Base-by-base conservation (phyloP, 192 early-diverging fungal species). In the Coemansia erecta region DNA sequence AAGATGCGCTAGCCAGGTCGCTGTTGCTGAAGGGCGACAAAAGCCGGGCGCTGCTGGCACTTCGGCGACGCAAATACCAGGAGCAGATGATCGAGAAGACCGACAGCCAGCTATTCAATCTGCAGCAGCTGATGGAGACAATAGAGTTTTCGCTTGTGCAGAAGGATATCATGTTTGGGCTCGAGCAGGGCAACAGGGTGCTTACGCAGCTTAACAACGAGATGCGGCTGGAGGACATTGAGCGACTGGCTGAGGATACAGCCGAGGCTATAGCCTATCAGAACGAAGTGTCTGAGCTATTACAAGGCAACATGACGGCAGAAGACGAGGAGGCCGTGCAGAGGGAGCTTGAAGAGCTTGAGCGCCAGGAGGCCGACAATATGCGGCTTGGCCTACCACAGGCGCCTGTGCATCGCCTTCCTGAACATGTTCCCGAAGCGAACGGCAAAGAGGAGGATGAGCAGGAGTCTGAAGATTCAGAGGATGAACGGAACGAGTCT, bases 1-100 rank as follows among this genome's bases (percentile, higher is more conserved):
- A 96, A 74, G 71, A 89, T 19, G 78, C 77, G 42, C 66, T 91
- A 37, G 97, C 97, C 14, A 92, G 91, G 60, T 65, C 84, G 37
- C 85, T 90, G 61, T 72, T 95, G 11, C 77, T 61, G 6, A 81
- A 84, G 53, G 87, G 88, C 9, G 88, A 98, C 71, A 92, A 92
- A 55, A 73, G 77, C 40, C 82, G 86, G 9, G 97, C 97, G 6
- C 70, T 95, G 54, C 60, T 99, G 31, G 94, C 97, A 2, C 83
- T 99, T 13, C 89, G 90, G 67, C 93, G 94, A 82, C 95, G 95
- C 72, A 97, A 97, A 68, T 97, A 94, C 69, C 94, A 97, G 73
- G 90, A 97, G 72, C 84, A 86, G 57, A 81, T 96, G 60, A 78
- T 97, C 19, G 73, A 82, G 45, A 89, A 92, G 73, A 90, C 93